Base-by-base conservation (phyloP, 176 grass and related monocot genomes). In the Stipa capillata region DNA sequence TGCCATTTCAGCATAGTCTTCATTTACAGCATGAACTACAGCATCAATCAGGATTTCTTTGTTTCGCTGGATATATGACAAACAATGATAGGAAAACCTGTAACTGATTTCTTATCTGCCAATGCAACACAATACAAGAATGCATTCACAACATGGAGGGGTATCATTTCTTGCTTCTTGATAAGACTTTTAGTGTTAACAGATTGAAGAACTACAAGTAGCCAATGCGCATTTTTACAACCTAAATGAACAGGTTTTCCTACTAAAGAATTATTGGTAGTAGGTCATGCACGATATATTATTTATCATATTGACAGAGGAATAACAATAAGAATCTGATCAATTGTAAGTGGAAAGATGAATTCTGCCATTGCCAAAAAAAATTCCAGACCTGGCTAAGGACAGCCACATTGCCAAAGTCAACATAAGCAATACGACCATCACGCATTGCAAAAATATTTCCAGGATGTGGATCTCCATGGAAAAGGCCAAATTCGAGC, bases 1-100 rank as follows among this genome's bases (percentile, higher is more conserved):
- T 85, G 96, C 96, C 96, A 98, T 98, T 85, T 98, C 96, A 80
- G 78, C 85, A 85, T 98, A 98, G 78, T 98, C 96, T 89, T 98
- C 96, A 48, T 98, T 98, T 11, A 94, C 96, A 80, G 96, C 96
- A 92, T 98, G 96, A 69, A 98, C 96, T 62, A 98, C 88, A 77
- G 96, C 96, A 81, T 98, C 96, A 14, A 98, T 94, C 42, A 98
- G 74, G 59, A 98, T 98, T 92, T 98, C 90, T 86, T 98, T 98
- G 81, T 98, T 98, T 98, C 89, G 96, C 96, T 98, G 89, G 79
- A 93, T 81, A 78, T 3, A 69, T 32, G 18, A 65, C 40, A 78
- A 73, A 37, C 23, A 83, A 79, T 15, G 24, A 23, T 12, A 62
- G 37, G 37, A 29, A 8, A 37, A 58, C 42, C 62, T 77, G 25